phyloP scores from a whole-genome alignment of 2,329 filamentous ascomycete genomes.

The Fusarium beomiforme region DNA sequence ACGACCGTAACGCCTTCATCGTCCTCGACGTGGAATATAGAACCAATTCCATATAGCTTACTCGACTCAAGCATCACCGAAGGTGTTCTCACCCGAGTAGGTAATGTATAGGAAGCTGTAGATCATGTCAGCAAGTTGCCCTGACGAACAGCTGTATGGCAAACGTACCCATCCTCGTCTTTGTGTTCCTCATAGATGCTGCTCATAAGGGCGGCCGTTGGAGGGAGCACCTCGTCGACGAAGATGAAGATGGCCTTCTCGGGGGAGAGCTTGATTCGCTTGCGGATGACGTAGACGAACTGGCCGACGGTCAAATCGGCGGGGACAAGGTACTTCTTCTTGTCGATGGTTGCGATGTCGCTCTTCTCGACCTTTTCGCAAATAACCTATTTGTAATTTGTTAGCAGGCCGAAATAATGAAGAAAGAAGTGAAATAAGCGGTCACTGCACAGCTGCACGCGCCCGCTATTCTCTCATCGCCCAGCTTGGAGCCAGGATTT shows the following conservation, averaged over 20 bases:
- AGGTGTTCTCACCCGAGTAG: conserved; percentile 99
- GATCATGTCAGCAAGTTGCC: conserved; percentile 27
- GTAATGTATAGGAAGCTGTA: conserved; percentile 96
- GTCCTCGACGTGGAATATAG: conserved; percentile 39
- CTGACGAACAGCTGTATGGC: background rate
- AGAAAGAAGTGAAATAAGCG: conserved; percentile 11
- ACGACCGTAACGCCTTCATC: conserved; percentile 51
- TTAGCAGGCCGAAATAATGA: conserved; percentile 70
- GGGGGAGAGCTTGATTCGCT: conserved; percentile 98
- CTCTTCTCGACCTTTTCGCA: conserved; percentile 99
- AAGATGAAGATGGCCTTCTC: conserved; percentile 99
- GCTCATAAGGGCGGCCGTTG: conserved; percentile 97
- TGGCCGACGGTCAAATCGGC: conserved; percentile 98
- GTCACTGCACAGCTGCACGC: conserved; percentile 30
- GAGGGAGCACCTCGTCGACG: conserved; percentile 96
- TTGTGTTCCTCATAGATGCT: conserved; percentile 99
- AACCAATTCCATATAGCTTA: conserved; percentile 29
- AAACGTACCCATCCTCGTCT: conserved; percentile 73
- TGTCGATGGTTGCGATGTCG: conserved; percentile 99
- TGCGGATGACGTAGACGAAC: conserved; percentile 99
- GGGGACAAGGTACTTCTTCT: conserved; percentile 99
- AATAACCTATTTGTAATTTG: conserved; percentile 87
- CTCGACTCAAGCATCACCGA: conserved; percentile 67
- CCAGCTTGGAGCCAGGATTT: background rate
- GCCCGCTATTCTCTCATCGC: conserved; percentile 1